Conservation (phyloP, 2,329 filamentous ascomycete genomes). For the Fusarium musae region DNA sequence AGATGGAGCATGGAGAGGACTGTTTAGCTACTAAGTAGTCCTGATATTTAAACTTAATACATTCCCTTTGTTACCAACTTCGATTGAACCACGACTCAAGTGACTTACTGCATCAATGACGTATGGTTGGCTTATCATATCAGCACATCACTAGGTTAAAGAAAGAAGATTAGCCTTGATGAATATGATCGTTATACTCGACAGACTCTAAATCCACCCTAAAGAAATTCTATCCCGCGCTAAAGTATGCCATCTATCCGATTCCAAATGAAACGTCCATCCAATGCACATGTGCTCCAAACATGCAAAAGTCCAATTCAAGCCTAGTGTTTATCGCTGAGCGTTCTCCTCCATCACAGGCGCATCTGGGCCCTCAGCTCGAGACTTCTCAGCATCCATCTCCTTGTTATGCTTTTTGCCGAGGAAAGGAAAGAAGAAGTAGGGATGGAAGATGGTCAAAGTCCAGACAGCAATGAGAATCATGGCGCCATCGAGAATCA, state of each 20-base stretch:
- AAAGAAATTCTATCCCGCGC: background rate
- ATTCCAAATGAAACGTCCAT: background rate
- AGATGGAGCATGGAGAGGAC: background rate
- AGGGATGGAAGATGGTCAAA: constrained; percentile 30
- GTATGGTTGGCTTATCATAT: accelerated
- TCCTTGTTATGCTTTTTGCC: constrained; percentile 9
- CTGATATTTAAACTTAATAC: background rate
- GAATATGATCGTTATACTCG: background rate
- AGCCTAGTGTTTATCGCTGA: background rate
- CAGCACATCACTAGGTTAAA: accelerated
- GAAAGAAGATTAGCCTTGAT: accelerated
- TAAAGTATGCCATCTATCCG: background rate
- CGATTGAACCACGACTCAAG: background rate
- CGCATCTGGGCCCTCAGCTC: background rate
- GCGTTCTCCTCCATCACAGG: background rate
- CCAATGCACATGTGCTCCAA: too few species aligned
- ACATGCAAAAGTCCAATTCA: background rate
- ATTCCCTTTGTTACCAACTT: background rate
- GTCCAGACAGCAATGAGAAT: constrained; percentile 32
- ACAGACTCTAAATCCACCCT: background rate
- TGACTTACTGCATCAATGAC: background rate
- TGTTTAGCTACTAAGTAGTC: background rate
- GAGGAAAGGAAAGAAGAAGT: constrained; percentile 32
- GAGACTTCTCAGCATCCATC: background rate
- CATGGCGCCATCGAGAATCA: constrained; percentile 35